A percentile compares a stretch with the other conserved stretches of the same genome.
These are phyloP conservation scores for Juglanconis oblonga DNA, from an alignment of 2,329 filamentous ascomycete genomes.

Conservation along the genomic window DNA sequence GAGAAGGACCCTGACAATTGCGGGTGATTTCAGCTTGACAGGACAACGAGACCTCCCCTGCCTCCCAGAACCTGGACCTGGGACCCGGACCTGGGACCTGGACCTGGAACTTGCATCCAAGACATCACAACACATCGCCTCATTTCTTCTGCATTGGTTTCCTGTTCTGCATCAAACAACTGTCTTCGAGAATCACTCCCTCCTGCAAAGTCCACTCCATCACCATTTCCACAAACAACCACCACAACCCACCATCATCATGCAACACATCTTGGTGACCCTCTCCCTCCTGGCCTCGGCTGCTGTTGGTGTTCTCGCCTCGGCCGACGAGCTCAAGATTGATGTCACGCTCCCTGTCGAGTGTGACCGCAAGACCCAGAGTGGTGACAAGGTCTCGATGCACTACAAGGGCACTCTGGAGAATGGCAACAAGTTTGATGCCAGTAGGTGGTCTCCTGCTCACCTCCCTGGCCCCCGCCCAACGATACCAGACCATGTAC, in stretches of 20 bases:
- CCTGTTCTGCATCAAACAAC: background rate
- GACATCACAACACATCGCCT: no score
- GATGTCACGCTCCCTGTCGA: slow-evolving; percentile 71
- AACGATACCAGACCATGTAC: background rate
- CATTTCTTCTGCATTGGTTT: background rate
- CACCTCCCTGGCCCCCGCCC: background rate
- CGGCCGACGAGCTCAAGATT: slow-evolving; percentile 67
- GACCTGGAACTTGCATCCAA: no score
- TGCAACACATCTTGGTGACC: slow-evolving; percentile 47
- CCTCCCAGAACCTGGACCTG: background rate
- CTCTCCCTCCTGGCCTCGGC: slow-evolving; percentile 51
- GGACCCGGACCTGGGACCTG: no score
- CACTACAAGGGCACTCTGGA: slow-evolving; percentile 84
- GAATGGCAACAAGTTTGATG: slow-evolving; percentile 79
- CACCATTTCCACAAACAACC: background rate
- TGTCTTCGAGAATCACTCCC: background rate
- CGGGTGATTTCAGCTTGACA: background rate
- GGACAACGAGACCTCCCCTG: background rate
- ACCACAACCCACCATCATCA: slow-evolving; percentile 29
- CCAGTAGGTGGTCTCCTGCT: slow-evolving; percentile 45
- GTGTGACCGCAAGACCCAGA: slow-evolving; percentile 74
- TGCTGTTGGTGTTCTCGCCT: slow-evolving; percentile 48
- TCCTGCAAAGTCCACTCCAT: background rate
- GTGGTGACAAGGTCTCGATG: slow-evolving; percentile 77
- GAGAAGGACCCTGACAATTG: background rate